phyloP scores from a whole-genome alignment of 2,329 filamentous ascomycete genomes.

The Aschersonia sp. region DNA sequence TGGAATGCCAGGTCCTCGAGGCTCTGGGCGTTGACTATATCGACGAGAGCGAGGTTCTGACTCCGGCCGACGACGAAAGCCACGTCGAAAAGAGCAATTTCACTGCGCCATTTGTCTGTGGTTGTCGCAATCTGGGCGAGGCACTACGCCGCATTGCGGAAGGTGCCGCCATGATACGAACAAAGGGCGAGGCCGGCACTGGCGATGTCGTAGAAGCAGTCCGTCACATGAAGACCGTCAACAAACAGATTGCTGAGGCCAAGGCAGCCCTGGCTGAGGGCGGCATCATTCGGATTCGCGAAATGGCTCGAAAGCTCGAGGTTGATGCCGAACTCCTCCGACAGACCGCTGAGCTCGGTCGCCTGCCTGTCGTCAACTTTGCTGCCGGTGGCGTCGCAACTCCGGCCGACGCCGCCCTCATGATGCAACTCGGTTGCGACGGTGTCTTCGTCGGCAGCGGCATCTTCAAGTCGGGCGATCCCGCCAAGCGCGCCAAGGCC shows the following conservation, averaged over 20 bases:
- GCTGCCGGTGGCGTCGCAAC: constrained; percentile 99
- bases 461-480: constrained; percentile 94
- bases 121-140: constrained; percentile 88
- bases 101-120: constrained; percentile 85
- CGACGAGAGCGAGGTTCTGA: constrained; percentile 95
- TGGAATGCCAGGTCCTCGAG: constrained; percentile 97
- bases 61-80: constrained; percentile 77
- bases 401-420: constrained; percentile 81
- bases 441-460: constrained; percentile 94
- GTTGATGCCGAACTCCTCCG: constrained; percentile 66
- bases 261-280: constrained; percentile 53
- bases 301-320: constrained; percentile 69
- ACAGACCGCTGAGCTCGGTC: constrained; percentile 74
- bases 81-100: constrained; percentile 85
- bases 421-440: constrained; percentile 99
- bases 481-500: constrained; percentile 77
- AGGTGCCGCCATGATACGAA: constrained; percentile 96
- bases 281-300: constrained; percentile 41
- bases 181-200: constrained; percentile 94
- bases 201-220: constrained; percentile 96
- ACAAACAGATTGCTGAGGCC: constrained; percentile 64
- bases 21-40: constrained; percentile 94
- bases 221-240: constrained; percentile 87
- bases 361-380: constrained; percentile 93
- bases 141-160: constrained; percentile 81